Evolutionary conservation across 2,329 filamentous ascomycete species (phyloP), one percentile per base, ranked within the genome.

Genomic region (Diaporthe longicolla): DNA sequence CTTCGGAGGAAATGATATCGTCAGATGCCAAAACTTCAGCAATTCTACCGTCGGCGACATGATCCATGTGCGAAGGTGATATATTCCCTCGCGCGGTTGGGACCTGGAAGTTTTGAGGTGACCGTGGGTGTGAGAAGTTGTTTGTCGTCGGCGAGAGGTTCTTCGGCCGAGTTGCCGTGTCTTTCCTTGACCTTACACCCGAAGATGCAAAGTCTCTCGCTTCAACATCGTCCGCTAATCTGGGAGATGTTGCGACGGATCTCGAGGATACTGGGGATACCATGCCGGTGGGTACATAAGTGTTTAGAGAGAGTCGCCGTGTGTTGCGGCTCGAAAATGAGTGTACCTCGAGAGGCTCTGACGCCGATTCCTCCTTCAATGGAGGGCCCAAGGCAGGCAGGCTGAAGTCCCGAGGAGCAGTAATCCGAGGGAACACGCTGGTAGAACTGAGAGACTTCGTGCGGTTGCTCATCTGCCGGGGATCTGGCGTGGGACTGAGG

Each of bases 201-300:
- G 37, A 40, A 24, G 43, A 26, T 4, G 61, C 59, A 37, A 71
- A 59, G 24, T 74, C 71, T 45, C 32, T 69, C 37, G 59, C 37
- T 21, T 61, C 26, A 7, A 71, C 54, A 2, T 57, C 40, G 24
- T n/a, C 21, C 11, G 37, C 55, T 9, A 52, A 29, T 24, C 57
- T 35, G 19, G 68, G 61, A 52, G 26, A 40, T 17, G 71, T 29
- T 1, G 52, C 54, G 15, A 58, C 37, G 19, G 71, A 54, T 35
- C 13, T 57, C 3, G 74, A 54, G 5, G 52, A 58, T 19, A 35
- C 37, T 10, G 68, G 54, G 17, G 71, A 59, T 24, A 48, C 40
- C 35, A 75, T 63, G 10, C 74, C 68, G n/a, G 45, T 73, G 21
- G 74, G 74, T 7, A 58, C 24, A 19, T 75, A 74, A 15, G 74